Conservation (phyloP, 2,329 filamentous ascomycete genomes). For the Aphanoascus verrucosus region DNA sequence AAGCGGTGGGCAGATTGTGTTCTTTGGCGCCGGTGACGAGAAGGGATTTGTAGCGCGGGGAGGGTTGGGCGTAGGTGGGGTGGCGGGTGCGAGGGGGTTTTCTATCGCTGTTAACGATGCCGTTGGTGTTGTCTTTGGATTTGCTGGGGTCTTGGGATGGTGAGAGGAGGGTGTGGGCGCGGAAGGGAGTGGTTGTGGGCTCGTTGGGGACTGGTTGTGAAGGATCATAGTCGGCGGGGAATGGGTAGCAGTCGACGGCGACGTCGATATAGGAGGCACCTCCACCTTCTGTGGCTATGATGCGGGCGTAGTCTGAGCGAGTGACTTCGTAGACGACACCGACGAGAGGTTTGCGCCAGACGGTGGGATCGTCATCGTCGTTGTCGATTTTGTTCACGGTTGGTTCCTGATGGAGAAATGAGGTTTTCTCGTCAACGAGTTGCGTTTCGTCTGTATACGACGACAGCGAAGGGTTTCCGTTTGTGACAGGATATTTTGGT, state of each 20-base stretch:
- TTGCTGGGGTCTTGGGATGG: conserved; percentile 32
- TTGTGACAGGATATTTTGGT: neutral
- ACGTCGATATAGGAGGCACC: conserved; percentile 78
- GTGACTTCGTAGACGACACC: conserved; percentile 96
- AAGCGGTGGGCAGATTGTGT: conserved; percentile 67
- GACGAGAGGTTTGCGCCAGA: conserved; percentile 72
- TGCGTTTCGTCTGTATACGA: neutral
- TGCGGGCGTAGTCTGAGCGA: conserved; percentile 64
- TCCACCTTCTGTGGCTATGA: conserved; percentile 84
- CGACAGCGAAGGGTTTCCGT: neutral
- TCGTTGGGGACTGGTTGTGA: conserved; percentile 51
- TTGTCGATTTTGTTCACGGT: neutral
- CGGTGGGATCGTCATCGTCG: conserved; percentile 24
- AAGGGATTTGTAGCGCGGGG: conserved; percentile 69
- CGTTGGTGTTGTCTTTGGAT: conserved; percentile 9
- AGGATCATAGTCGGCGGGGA: conserved; percentile 44
- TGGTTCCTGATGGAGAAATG: too few relatives aligned
- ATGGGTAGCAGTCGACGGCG: conserved; percentile 62
- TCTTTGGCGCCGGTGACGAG: conserved; percentile 69
- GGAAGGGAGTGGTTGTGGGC: conserved; percentile 56
- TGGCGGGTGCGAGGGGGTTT: conserved; percentile 18
- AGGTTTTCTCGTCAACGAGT: too few relatives aligned
- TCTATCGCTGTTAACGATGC: neutral
- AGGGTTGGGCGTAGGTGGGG: conserved; percentile 56
- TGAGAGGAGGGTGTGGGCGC: conserved; percentile 75